These are phyloP conservation scores for Talaromyces piceae DNA, from an alignment of 2,329 filamentous ascomycete genomes.

Conservation along the genomic window DNA sequence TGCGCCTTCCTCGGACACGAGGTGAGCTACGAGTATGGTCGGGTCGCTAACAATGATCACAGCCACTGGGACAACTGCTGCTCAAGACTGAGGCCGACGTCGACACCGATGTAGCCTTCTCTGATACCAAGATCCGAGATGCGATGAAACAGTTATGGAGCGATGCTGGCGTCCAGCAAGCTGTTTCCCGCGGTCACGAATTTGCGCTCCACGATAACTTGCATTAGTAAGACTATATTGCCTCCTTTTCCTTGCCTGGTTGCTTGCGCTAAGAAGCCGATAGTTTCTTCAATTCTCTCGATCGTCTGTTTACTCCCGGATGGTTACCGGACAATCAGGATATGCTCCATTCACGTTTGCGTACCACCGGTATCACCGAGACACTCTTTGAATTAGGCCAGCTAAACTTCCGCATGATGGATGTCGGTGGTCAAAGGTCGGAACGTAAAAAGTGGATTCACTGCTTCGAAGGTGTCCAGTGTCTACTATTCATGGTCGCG, in stretches of 20 bases:
- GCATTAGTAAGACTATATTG: slow-evolving; percentile 76
- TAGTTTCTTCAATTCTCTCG: slow-evolving; percentile 76
- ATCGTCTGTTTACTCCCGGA: slow-evolving; percentile 65
- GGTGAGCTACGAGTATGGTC: not conserved
- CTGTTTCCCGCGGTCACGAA: slow-evolving; percentile 91
- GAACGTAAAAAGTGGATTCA: slow-evolving; percentile 98
- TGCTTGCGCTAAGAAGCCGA: slow-evolving; percentile 1
- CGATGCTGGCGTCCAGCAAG: slow-evolving; percentile 73
- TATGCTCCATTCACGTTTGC: slow-evolving; percentile 78
- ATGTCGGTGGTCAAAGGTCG: slow-evolving; percentile 84
- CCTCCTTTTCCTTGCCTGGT: not conserved
- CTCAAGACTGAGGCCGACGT: slow-evolving; percentile 70
- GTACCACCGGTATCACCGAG: slow-evolving; percentile 93
- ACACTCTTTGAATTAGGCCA: slow-evolving; percentile 88
- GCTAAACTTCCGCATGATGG: slow-evolving; percentile 94
- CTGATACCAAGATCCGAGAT: slow-evolving; percentile 52
- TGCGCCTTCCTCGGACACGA: slow-evolving; percentile 29
- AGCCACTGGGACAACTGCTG: slow-evolving; percentile 74
- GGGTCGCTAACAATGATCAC: slow-evolving; percentile 13
- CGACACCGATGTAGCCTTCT: slow-evolving; percentile 71
- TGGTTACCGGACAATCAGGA: slow-evolving; percentile 93
- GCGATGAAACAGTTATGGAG: slow-evolving; percentile 80
- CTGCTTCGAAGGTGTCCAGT: slow-evolving; percentile 90
- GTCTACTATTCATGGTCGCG: slow-evolving; percentile 84
- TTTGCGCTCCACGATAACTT: slow-evolving; percentile 95